A percentile compares a stretch with the other conserved stretches of the same genome.
These are phyloP conservation scores for Sherardia arvensis DNA, from an alignment of 257 asterid species.

Conservation along the genomic window DNA sequence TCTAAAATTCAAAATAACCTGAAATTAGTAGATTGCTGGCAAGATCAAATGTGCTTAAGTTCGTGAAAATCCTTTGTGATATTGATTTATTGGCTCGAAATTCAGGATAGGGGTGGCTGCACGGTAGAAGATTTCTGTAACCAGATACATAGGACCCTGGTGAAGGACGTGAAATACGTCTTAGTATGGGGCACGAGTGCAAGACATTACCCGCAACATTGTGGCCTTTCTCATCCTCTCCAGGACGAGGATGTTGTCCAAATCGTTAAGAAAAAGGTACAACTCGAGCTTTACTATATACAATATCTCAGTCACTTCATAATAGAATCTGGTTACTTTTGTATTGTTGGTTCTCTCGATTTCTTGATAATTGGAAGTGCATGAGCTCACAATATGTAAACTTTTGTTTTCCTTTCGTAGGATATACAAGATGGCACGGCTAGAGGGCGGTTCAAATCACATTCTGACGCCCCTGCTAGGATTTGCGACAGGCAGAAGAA, in stretches of 20 bases:
- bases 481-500: constrained; percentile 90
- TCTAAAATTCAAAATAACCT: no score
- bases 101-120: constrained; percentile 99
- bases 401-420: constrained; percentile 25
- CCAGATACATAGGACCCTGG: constrained; percentile 91
- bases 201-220: constrained; percentile 93
- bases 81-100: constrained; percentile 4
- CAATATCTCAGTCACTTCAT: no score
- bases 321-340: background rate
- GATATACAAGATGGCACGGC: constrained; percentile 67
- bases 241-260: constrained; percentile 97
- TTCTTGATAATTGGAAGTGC: background rate
- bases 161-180: constrained; percentile 92
- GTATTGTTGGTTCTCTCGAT: background rate
- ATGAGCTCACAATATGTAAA: background rate
- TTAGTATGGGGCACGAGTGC: constrained; percentile 96
- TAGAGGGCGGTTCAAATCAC: constrained; percentile 89
- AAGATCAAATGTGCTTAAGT: background rate
- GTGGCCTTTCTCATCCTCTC: constrained; percentile 83
- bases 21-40: background rate
- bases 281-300: background rate
- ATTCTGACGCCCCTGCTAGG: constrained; percentile 73
- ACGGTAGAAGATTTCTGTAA: constrained; percentile 87
- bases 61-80: background rate
- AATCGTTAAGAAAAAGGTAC: constrained; percentile 96